A percentile compares a stretch with the other conserved stretches of the same genome.
Evolutionary conservation across 805 yeast genomes (phyloP).

Genomic region (Wickerhamiella galacta): DNA sequence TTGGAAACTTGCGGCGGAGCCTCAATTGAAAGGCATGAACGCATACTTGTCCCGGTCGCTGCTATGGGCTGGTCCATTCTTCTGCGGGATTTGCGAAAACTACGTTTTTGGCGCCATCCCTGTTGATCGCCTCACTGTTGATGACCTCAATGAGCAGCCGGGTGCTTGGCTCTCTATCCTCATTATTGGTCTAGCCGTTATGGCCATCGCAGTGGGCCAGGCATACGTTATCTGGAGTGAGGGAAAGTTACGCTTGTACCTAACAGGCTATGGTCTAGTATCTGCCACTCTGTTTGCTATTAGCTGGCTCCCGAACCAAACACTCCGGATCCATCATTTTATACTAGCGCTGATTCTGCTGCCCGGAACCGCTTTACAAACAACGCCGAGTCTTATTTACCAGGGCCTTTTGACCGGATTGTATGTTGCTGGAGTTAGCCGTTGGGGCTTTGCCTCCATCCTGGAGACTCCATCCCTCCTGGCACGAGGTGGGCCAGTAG

Average conservation of each 20-base stretch:
- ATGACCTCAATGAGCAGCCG: constrained; percentile 56
- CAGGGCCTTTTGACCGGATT: constrained; percentile 79
- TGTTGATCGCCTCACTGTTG: constrained; percentile 60
- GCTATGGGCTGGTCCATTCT: constrained; percentile 64
- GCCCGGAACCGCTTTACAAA: constrained; percentile 61
- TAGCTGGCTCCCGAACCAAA: constrained; percentile 43
- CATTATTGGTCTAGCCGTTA: constrained; percentile 32
- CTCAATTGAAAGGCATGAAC: constrained; percentile 9
- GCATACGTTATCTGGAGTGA: constrained; percentile 67
- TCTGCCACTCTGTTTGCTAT: constrained; percentile 30
- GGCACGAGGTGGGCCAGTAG: constrained; percentile 53
- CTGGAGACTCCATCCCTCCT: constrained; percentile 58
- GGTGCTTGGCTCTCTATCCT: constrained; percentile 57
- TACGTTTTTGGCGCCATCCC: constrained; percentile 80
- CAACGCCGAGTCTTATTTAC: constrained; percentile 32
- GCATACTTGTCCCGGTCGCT: constrained; percentile 25
- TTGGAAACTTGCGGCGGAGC: constrained; percentile 36
- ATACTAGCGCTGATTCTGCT: constrained; percentile 59
- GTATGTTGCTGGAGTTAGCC: constrained; percentile 63
- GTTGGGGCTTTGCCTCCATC: constrained; percentile 90
- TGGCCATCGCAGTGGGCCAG: constrained; percentile 47
- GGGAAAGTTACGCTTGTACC: constrained; percentile 35
- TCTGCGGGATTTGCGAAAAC: constrained; percentile 75
- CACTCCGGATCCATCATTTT: constrained; percentile 66
- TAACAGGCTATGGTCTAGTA: constrained; percentile 35